These are phyloP conservation scores for Paecilomyces sp. DNA, from an alignment of 2,329 filamentous ascomycete genomes.

Conservation along the genomic window DNA sequence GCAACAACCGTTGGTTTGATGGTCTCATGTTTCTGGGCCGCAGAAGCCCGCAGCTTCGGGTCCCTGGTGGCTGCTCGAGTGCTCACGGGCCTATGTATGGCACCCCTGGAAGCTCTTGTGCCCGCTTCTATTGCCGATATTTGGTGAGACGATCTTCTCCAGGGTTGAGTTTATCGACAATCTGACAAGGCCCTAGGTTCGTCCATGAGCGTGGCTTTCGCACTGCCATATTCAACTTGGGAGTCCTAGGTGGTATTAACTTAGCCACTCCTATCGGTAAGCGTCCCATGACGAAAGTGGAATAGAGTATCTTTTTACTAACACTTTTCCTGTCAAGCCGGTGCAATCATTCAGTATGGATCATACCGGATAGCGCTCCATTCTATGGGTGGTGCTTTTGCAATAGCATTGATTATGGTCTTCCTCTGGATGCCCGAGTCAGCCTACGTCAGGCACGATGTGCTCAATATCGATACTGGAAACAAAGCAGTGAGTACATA, in stretches of 20 bases:
- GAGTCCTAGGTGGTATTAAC: constrained; percentile 36
- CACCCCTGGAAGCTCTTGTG: constrained; percentile 33
- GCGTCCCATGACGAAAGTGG: background rate
- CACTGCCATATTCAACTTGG: constrained; percentile 36
- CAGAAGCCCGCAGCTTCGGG: constrained; percentile 20
- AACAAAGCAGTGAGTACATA: constrained; percentile 16
- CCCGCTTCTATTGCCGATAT: constrained; percentile 36
- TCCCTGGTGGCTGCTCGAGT: constrained; percentile 26
- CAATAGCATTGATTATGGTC: constrained; percentile 28
- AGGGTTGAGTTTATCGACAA: background rate
- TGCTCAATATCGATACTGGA: constrained; percentile 30
- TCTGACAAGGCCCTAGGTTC: constrained; percentile 14
- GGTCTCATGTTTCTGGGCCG: constrained; percentile 29
- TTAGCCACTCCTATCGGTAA: constrained; percentile 33
- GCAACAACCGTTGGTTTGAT: constrained; percentile 25
- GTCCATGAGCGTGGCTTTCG: constrained; percentile 38
- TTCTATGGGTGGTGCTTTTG: constrained; percentile 37
- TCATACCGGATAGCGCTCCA: constrained; percentile 27
- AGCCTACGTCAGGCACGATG: constrained; percentile 24
- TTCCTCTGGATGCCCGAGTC: constrained; percentile 40
- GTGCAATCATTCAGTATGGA: constrained; percentile 30
- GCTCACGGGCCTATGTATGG: constrained; percentile 31
- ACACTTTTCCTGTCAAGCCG: constrained; percentile 17
- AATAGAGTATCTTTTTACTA: background rate
- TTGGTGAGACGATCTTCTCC: constrained; percentile 14